These are phyloP conservation scores for Zalaria sp. DNA, from an alignment of 2,329 filamentous ascomycete species.

Conservation along the genomic window DNA sequence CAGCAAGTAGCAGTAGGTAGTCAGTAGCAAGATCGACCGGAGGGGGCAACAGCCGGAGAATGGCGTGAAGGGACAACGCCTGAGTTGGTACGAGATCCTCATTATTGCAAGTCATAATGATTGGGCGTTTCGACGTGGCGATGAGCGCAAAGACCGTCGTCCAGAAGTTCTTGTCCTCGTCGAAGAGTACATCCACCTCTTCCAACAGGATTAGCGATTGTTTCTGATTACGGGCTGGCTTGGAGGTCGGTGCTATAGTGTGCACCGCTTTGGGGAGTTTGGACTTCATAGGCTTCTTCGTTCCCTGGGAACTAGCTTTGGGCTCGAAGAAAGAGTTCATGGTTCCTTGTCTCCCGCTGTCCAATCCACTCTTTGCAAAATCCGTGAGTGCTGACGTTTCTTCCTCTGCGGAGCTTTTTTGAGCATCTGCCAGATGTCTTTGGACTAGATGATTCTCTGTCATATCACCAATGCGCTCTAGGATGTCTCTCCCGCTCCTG, in stretches of 20 bases:
- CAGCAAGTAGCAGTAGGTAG: slow-evolving; percentile 67
- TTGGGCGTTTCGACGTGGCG: slow-evolving; percentile 72
- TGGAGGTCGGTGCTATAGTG: slow-evolving; percentile 14
- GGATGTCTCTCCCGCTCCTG: slow-evolving; percentile 74
- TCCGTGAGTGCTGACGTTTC: slow-evolving; percentile 25
- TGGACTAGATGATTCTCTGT: slow-evolving; percentile 85
- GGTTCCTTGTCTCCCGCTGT: slow-evolving; percentile 59
- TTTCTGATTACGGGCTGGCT: slow-evolving; percentile 46
- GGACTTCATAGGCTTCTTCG: slow-evolving; percentile 10
- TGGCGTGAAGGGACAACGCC: slow-evolving; percentile 65
- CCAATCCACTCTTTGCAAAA: slow-evolving; percentile 42
- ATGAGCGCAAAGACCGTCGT: slow-evolving; percentile 64
- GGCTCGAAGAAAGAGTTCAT: slow-evolving; percentile 69
- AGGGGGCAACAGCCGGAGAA: slow-evolving; percentile 61
- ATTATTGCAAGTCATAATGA: slow-evolving; percentile 91
- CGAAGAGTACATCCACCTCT: slow-evolving; percentile 85
- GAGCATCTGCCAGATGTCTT: slow-evolving; percentile 19
- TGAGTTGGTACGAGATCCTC: slow-evolving; percentile 67
- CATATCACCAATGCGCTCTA: slow-evolving; percentile 94
- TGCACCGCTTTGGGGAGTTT: slow-evolving; percentile 15
- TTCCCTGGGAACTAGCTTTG: slow-evolving; percentile 22
- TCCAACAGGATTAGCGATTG: slow-evolving; percentile 91
- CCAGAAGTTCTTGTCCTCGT: slow-evolving; percentile 96
- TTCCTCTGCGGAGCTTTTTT: slow-evolving; percentile 15
- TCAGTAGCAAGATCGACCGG: slow-evolving; percentile 58